Conservation (phyloP, 345 rosid genomes). For the Hirschfeldia incana region DNA sequence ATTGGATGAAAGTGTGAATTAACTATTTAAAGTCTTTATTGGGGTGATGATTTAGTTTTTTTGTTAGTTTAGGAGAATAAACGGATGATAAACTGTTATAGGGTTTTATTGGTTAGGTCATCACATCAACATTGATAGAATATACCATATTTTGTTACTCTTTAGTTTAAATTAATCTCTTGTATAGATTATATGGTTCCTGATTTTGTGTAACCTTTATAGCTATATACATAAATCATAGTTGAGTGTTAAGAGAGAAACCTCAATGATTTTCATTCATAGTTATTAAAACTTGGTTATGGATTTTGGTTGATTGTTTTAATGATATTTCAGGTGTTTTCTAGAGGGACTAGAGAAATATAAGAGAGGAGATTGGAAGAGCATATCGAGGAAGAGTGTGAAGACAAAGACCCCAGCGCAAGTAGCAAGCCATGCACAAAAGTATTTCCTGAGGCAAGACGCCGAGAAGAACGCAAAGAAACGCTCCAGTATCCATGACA, state of each 20-base stretch:
- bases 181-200: background rate
- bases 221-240: background rate
- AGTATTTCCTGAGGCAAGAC: slow-evolving; percentile 55
- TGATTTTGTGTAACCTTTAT: background rate
- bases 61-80: background rate
- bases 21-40: background rate
- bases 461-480: slow-evolving; percentile 48
- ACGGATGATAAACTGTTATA: background rate
- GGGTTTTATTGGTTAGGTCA: background rate
- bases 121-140: background rate
- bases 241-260: background rate
- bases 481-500: slow-evolving; percentile 39
- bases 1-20: background rate
- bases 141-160: background rate
- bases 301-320: background rate
- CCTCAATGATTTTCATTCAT: background rate
- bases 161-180: background rate
- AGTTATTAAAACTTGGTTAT: background rate
- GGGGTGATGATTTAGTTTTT: background rate
- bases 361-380: slow-evolving; percentile 75
- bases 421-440: slow-evolving; percentile 86
- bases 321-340: slow-evolving; percentile 46
- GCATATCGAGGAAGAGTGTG: slow-evolving; percentile 58
- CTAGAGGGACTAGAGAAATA: slow-evolving; percentile 45
- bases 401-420: slow-evolving; percentile 61